Evolutionary conservation across 2,329 filamentous ascomycete species (phyloP), one percentile per base, ranked within the genome.

Genomic region (Aspergillus chevalieri): DNA sequence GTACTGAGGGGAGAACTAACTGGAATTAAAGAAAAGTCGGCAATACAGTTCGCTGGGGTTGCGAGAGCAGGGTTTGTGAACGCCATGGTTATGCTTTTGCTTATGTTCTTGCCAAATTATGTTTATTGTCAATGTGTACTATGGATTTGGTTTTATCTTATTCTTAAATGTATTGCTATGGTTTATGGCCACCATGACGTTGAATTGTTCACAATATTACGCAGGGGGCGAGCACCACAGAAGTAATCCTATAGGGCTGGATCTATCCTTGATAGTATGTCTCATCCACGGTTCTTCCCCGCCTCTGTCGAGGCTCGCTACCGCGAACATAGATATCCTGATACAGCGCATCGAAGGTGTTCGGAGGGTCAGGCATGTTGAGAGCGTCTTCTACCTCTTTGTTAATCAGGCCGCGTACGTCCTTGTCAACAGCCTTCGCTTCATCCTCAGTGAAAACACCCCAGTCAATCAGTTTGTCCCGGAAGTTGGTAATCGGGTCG

Each of bases 391-490:
- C 86, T 46, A 95, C 90, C 78, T 97, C 91, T 56, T 82, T 83
- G 69, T 91, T 90, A 65, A 97, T 89, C 64, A 84, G 79, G 65
- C 73, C 77, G 65, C 90, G 85, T 12, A 92, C 89, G 66, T 95
- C 84, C 81, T 95, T 95, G 78, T 97, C 92, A 60, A 96, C 84
- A 56, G 74, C 72, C 84, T 96, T 96, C 67, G 96, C 84, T 75
- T 96, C 90, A 22, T 95, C 90, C 78, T 97, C 92, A 47, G 80
- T 83, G 57, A 85, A 82, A 56, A 97, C 84, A 51, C 82, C 82
- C 92, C 92, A 97, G 72, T 96, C 90, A 48, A 96, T 77, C 57
- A 97, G 83, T 78, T 93, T 94, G 77, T 90, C 86, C 83, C 95
- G 95, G 60, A 97, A 82, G 52, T 90, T 92, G 63, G 89, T 88